phyloP scores from a whole-genome alignment of 805 yeast genomes.

The Pichia gijzeniarum region DNA sequence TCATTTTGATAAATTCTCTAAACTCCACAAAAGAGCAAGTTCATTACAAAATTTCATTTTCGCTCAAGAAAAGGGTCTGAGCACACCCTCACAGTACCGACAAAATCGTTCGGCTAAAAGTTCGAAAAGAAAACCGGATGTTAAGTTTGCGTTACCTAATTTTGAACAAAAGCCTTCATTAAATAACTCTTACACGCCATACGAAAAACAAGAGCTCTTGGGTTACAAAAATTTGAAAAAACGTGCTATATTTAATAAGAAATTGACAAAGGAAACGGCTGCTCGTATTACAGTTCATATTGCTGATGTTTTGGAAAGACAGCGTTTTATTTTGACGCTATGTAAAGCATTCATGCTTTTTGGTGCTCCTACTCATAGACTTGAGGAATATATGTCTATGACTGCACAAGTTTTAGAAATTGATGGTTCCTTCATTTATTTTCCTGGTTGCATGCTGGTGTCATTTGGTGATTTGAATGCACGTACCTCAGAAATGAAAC shows the following conservation, averaged over 20 bases:
- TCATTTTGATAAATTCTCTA: not conserved
- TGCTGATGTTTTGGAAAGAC: constrained; percentile 82
- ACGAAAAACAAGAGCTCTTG: constrained; percentile 7
- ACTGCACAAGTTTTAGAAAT: constrained; percentile 89
- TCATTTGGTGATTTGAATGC: constrained; percentile 93
- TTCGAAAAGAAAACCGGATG: constrained; percentile 1
- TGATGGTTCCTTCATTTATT: constrained; percentile 85
- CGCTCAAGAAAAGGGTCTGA: not conserved
- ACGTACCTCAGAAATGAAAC: constrained; percentile 88
- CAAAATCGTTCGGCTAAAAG: not conserved
- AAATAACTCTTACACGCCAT: not conserved
- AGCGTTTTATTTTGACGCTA: constrained; percentile 74
- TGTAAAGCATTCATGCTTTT: constrained; percentile 88
- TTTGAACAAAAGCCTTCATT: constrained; percentile 9
- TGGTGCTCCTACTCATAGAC: constrained; percentile 94
- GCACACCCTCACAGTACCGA: not conserved
- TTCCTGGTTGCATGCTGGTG: constrained; percentile 93
- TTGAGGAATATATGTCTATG: constrained; percentile 90
- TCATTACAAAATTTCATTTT: constrained; percentile 5
- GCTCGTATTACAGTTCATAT: constrained; percentile 90
- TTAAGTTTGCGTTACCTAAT: constrained; percentile 12
- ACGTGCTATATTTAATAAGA: constrained; percentile 23
- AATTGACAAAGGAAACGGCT: constrained; percentile 33
- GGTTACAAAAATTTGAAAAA: constrained; percentile 19
- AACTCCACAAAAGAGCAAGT: constrained; percentile 5